These are phyloP conservation scores for Paspalum notatum DNA, from an alignment of 176 grass and related monocot species.

Conservation along the genomic window DNA sequence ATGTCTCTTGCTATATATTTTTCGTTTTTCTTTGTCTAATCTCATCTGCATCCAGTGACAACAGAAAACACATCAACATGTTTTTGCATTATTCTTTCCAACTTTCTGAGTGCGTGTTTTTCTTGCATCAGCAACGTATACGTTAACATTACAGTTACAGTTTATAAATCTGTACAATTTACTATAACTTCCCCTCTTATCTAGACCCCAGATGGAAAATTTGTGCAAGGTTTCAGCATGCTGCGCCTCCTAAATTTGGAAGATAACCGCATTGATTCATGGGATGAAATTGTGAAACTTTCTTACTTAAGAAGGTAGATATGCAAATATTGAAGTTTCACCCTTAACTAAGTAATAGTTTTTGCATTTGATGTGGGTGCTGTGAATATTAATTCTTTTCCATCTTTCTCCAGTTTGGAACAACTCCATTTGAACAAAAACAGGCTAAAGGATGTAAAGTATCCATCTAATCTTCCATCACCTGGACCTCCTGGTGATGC, in stretches of 20 bases:
- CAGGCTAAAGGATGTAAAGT: constrained; percentile 72
- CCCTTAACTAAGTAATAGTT: background rate
- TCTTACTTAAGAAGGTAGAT: constrained; percentile 81
- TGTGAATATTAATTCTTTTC: constrained; percentile 25
- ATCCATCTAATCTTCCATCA: constrained; percentile 58
- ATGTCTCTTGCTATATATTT: background rate
- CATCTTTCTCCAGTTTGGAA: constrained; percentile 65
- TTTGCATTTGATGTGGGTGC: constrained; percentile 33
- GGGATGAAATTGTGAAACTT: constrained; percentile 91
- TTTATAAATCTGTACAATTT: background rate
- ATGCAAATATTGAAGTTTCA: background rate
- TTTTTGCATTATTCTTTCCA: background rate
- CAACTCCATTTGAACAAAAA: constrained; percentile 96
- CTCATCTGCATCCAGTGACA: constrained; percentile 6
- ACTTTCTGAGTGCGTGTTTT: background rate
- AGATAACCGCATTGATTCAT: constrained; percentile 76
- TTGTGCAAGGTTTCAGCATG: constrained; percentile 66
- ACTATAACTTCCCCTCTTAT: constrained; percentile 31
- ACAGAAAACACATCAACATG: background rate
- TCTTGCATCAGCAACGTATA: background rate
- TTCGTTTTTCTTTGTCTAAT: background rate
- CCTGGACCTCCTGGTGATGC: constrained; percentile 27
- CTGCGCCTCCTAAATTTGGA: constrained; percentile 91
- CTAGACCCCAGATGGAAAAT: constrained; percentile 54
- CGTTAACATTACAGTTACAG: background rate